Base-by-base conservation (phyloP, 2,329 filamentous ascomycete species). In the Teratosphaeria viscida region DNA sequence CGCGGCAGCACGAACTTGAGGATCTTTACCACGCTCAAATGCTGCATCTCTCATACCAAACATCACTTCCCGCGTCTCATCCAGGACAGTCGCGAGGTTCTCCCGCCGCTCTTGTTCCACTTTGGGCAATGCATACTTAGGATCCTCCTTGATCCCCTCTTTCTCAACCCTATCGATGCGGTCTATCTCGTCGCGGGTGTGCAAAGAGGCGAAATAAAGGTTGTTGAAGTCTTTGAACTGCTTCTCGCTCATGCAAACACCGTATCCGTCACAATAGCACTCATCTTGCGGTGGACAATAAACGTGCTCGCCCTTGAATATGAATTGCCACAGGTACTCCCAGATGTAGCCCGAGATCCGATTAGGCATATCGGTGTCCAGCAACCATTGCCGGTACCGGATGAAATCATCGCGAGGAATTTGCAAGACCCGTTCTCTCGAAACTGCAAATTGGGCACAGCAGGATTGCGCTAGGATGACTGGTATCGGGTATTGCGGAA, bases 331-430 rank as follows among this genome's bases (percentile, higher is more conserved):
- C 37, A 39, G 11, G 37, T 39, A 39, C 37, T 39, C 37, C 37
- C 37, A 39, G 37, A 39, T 39, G 37, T 39, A 39, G 7, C 37
- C 37, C 37, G 37, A 39, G 37, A 39, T 14, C 4, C 11, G 37
- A 4, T 39, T 14, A 5, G 37, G 37, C 37, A 39, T 39, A 5
- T 39, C 37, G 11, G 37, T 39, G 11, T 47, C n/a, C 2, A 56
- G 11, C 35, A 26, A 8, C 37, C 37, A 47, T 5, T 56, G 32
- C 29, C 58, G 53, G n/a, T 52, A 52, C 14, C 54, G 35, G 1
- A 79, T 65, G 65, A 82, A 74, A 29, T 72, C 68, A 11, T 64
- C 61, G 34, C 68, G 61, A 10, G 64, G 60, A 19, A 68, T 56
- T 54, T 62, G 63, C 55, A 60, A 58, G 2, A 74, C 62, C 57